These are phyloP conservation scores for Penicillium robsamsonii DNA, from an alignment of 495 filamentous ascomycete species.

Conservation along the genomic window DNA sequence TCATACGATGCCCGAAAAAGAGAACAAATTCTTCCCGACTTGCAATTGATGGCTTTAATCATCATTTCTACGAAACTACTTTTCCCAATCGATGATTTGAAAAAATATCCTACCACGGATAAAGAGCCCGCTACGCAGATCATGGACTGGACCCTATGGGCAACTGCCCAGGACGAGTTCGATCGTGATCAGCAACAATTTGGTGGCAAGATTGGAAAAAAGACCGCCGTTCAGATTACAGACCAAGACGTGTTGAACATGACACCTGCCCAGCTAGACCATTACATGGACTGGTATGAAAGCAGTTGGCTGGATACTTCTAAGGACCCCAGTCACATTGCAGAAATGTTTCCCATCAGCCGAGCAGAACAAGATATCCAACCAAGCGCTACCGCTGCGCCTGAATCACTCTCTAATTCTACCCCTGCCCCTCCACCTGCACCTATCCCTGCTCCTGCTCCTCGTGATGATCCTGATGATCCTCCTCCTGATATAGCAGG, in stretches of 20 bases:
- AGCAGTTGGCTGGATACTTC: constrained; percentile 59
- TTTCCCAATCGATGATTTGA: constrained; percentile 68
- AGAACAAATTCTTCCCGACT: constrained; percentile 62
- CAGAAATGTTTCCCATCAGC: constrained; percentile 51
- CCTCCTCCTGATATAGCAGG: constrained; percentile 4
- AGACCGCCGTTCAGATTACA: constrained; percentile 50
- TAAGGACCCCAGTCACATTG: constrained; percentile 37
- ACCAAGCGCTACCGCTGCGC: constrained; percentile 4
- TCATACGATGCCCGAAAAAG: constrained; percentile 23
- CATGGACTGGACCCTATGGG: constrained; percentile 76
- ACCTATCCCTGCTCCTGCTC: background rate
- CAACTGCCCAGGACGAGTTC: constrained; percentile 47
- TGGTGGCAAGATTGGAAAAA: constrained; percentile 32
- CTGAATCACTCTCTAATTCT: background rate
- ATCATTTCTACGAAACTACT: constrained; percentile 75
- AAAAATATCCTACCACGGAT: constrained; percentile 52
- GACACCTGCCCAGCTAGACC: constrained; percentile 65
- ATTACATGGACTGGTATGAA: constrained; percentile 89
- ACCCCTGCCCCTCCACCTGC: background rate
- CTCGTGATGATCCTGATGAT: background rate
- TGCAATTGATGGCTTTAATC: constrained; percentile 66
- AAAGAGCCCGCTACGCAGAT: constrained; percentile 59
- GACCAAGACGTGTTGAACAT: constrained; percentile 70
- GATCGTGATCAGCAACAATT: constrained; percentile 25
- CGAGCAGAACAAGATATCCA: constrained; percentile 19